Evolutionary conservation across 2,329 filamentous ascomycete genomes (phyloP), one percentile per base, ranked within the genome.

Genomic region (Myriosclerotinia curreyana): DNA sequence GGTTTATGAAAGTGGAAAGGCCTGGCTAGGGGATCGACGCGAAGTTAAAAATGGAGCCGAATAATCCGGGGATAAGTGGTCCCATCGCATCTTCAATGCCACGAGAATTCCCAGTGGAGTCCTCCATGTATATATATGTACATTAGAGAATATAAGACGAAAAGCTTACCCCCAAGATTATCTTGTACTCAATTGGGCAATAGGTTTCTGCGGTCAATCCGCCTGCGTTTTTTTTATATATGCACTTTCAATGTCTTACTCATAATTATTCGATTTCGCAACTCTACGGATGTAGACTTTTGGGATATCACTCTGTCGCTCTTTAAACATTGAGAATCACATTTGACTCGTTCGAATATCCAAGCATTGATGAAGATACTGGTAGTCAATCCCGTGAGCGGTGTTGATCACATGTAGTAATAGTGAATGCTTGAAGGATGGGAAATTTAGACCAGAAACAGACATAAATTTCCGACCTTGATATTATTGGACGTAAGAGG

Each of bases 1-100:
- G 31, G 88, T 90, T 51, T 96, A 96, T 76, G 92, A 96, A 75
- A 87, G 87, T 68, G 88, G 90, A 12, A 87, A 91, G 72, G 79
- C 84, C 48, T 91, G 85, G 80, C 75, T 88, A 67, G 71, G 71
- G 9, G 67, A 70, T 52, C 64, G 63, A 61, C 68, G 60, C 17
- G 63, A 65, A 53, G 44, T n/a, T 38, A 52, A 61, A n/a, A 15
- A 49, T 54, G 28, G 36, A 60, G 28, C 38, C 15, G 42, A 34
- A 42, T 51, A 25, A 50, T 46, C 36, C 28, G 22, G 48, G 44
- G 46, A 38, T 6, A 31, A 31, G 42, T 36, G 17, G 58, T 9
- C 12, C 42, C n/a, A 36, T 2, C n/a, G 42, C 42, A 17, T 48
- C 42, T 48, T 22, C 15, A 48, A 58, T 58, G 28, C 42, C 55